phyloP scores from a whole-genome alignment of 768 basidiomycete species.

The Holtermannia corniformis region DNA sequence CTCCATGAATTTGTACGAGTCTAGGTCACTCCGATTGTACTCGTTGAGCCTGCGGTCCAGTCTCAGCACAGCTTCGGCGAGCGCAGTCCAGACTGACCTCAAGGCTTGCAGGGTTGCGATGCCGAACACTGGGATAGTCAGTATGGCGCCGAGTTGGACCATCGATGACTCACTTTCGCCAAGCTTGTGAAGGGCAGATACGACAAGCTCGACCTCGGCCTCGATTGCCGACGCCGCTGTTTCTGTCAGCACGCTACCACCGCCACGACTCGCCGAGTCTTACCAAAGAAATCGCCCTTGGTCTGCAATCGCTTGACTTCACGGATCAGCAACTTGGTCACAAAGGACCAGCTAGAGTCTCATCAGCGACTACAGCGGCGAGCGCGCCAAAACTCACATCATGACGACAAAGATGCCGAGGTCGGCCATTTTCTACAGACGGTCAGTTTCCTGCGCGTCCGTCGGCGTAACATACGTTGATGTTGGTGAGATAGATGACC shows the following conservation, averaged over 20 bases:
- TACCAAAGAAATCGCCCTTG: slow-evolving; percentile 16
- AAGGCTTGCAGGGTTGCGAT: not conserved
- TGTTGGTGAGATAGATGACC: not conserved
- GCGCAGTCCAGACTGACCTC: not conserved
- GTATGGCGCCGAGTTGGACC: not conserved
- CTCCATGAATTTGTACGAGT: slow-evolving; percentile 16
- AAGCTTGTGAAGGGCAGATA: not conserved
- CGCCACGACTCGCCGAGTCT: not conserved
- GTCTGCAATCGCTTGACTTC: slow-evolving; percentile 28
- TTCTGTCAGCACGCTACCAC: not conserved
- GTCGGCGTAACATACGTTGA: too few relatives aligned
- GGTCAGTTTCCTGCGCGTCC: not conserved
- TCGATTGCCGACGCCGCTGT: not conserved
- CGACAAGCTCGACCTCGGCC: not conserved
- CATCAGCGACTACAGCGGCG: not conserved
- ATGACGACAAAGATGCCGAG: slow-evolving; percentile 33
- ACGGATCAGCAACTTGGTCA: slow-evolving; percentile 28
- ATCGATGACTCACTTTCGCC: not conserved
- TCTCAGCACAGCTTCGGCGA: not conserved
- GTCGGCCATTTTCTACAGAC: slow-evolving; percentile 9
- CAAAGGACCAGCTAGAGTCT: slow-evolving; percentile 24
- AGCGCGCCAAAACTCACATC: slow-evolving; percentile 17
- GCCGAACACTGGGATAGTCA: not conserved
- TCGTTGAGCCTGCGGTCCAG: not conserved
- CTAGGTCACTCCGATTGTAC: not conserved